Percentiles rank a stretch among this genome's conserved stretches.
Conservation (phyloP, 352 stramenopile species). For the Albugo candida region DNA sequence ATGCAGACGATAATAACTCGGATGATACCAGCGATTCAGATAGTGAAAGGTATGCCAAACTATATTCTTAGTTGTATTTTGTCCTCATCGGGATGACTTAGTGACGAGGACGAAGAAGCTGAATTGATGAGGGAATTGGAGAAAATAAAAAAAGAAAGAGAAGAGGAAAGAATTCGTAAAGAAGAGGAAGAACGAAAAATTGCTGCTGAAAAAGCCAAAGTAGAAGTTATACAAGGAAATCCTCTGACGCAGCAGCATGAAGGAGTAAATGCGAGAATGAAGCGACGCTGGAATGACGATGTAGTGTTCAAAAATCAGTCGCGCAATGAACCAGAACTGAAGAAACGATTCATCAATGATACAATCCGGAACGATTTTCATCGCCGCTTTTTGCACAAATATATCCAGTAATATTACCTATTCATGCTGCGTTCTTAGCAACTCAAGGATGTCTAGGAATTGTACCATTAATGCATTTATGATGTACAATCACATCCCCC, state of each 20-base stretch:
- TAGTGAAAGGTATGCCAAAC: too few species aligned
- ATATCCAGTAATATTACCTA: conserved; percentile 39
- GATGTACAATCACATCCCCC: conserved; percentile 24
- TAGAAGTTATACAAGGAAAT: conserved; percentile 89
- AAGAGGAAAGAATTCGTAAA: conserved; percentile 82
- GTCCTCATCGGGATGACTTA: conserved; percentile 6
- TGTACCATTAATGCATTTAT: conserved; percentile 51
- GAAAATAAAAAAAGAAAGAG: conserved; percentile 94
- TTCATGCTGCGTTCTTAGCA: background rate
- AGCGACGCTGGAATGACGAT: conserved; percentile 98
- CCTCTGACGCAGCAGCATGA: conserved; percentile 54
- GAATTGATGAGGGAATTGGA: conserved; percentile 94
- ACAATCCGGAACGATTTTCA: conserved; percentile 99
- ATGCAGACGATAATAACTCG: conserved; percentile 68
- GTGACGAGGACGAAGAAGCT: conserved; percentile 92
- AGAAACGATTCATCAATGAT: conserved; percentile 99
- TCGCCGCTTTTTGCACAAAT: conserved; percentile 96
- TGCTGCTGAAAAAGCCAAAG: conserved; percentile 64
- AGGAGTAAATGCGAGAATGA: conserved; percentile 49
- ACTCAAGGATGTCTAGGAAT: conserved; percentile 17
- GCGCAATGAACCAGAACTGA: conserved; percentile 84
- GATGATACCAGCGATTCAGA: conserved; percentile 33
- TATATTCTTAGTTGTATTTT: conserved; percentile 9
- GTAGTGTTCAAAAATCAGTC: conserved; percentile 99
- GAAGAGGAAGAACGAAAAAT: conserved; percentile 66